phyloP scores from a whole-genome alignment of 768 basidiomycete species.

The Leccinum obscurum region DNA sequence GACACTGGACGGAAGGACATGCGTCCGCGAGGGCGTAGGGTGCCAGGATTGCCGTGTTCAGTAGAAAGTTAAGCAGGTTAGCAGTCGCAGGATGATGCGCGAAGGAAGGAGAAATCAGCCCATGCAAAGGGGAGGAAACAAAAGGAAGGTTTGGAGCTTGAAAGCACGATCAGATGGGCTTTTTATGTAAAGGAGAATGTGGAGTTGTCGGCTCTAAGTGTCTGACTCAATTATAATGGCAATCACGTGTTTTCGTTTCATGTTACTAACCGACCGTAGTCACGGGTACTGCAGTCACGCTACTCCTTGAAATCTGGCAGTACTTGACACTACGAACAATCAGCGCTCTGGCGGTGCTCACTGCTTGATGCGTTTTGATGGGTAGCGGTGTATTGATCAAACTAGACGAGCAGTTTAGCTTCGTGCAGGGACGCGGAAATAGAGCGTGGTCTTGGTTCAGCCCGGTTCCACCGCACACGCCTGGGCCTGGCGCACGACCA shows the following conservation, averaged over 20 bases:
- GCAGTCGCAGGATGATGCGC: not conserved
- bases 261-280: not conserved
- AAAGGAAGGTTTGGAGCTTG: not conserved
- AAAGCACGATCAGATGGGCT: not conserved
- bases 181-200: constrained; percentile 6
- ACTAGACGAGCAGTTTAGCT: not conserved
- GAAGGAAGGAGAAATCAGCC: constrained; percentile 14
- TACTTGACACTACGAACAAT: constrained; percentile 2
- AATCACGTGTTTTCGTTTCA: constrained; percentile 21
- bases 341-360: constrained; percentile 1
- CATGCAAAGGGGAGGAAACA: constrained; percentile 9
- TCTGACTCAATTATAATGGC: not conserved
- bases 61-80: not conserved
- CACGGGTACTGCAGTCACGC: too few species aligned
- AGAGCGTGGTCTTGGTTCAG: constrained; percentile 3
- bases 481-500: constrained; percentile 2
- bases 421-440: constrained; percentile 17
- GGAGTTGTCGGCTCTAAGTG: constrained; percentile 13
- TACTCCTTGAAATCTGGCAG: constrained; percentile 1
- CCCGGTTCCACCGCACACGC: not conserved
- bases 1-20: constrained; percentile 16
- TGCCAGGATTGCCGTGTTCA: constrained; percentile 20
- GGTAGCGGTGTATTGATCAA: not conserved
- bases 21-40: constrained; percentile 21
- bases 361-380: not conserved